A percentile compares a stretch with the other conserved stretches of the same genome.
phyloP scores from a whole-genome alignment of 306 rosid genomes.

The Crataegus laevigata region DNA sequence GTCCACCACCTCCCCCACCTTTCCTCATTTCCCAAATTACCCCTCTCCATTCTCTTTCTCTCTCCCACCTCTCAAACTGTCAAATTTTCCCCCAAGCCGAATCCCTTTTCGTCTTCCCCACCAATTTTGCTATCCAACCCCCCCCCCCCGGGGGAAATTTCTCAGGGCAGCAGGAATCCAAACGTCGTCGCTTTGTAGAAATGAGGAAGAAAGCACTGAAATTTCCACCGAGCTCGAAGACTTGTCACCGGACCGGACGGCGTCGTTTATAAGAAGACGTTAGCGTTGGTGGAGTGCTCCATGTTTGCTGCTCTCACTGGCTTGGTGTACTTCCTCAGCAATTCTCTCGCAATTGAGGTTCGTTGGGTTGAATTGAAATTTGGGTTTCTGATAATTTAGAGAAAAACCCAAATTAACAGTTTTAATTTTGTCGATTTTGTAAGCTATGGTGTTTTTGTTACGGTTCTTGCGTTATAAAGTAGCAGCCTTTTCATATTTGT shows the following conservation, averaged over 20 bases:
- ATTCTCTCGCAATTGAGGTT: slow-evolving; percentile 87
- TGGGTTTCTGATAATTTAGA: not conserved
- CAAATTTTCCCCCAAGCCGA: slow-evolving; percentile 11
- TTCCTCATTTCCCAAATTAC: slow-evolving; percentile 29
- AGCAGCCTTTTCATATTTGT: not conserved
- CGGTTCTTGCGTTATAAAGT: not conserved
- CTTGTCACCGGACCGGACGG: slow-evolving; percentile 68
- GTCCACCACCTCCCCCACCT: slow-evolving; percentile 20
- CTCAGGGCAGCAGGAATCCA: slow-evolving; percentile 33
- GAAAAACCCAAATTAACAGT: no score
- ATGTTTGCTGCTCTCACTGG: slow-evolving; percentile 97
- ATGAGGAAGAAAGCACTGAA: slow-evolving; percentile 20
- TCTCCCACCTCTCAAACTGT: slow-evolving; percentile 14
- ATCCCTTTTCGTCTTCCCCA: slow-evolving; percentile 8
- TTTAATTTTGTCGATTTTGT: no score
- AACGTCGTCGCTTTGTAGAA: slow-evolving; percentile 16
- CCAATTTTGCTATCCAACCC: slow-evolving; percentile 11
- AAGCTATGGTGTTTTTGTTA: not conserved
- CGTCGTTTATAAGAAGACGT: slow-evolving; percentile 55
- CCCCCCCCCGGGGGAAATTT: slow-evolving; percentile 17
- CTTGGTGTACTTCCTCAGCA: slow-evolving; percentile 89
- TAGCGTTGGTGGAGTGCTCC: slow-evolving; percentile 95
- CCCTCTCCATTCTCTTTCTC: slow-evolving; percentile 22
- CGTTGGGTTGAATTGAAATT: slow-evolving; percentile 4
- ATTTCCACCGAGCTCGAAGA: slow-evolving; percentile 38